Conservation (phyloP, 371 early-diverging fungal genomes). For the Umbelopsis sp. region DNA sequence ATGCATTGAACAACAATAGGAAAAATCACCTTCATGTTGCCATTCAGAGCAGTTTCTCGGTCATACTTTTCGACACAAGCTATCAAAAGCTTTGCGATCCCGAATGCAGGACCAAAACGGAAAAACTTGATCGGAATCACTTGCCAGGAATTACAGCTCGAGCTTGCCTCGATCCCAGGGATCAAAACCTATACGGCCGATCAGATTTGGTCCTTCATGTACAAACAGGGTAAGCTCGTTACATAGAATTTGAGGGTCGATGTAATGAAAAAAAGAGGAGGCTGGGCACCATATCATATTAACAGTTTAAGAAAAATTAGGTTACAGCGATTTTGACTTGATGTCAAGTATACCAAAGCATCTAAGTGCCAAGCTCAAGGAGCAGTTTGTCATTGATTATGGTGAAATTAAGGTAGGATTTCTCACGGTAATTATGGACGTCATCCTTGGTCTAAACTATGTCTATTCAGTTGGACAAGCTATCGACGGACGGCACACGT, state of each 20-base stretch:
- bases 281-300: background rate
- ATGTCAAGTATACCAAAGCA: conserved; percentile 68
- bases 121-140: conserved; percentile 57
- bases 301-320: conserved; percentile 21
- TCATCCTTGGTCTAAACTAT: no score
- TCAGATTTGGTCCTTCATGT: conserved; percentile 73
- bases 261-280: background rate
- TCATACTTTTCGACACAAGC: background rate
- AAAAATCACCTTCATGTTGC: background rate
- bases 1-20: background rate
- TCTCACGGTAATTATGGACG: no score
- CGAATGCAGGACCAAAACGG: conserved; percentile 23
- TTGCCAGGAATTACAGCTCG: conserved; percentile 39
- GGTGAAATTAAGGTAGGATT: conserved; percentile 61
- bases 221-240: conserved; percentile 50
- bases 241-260: background rate
- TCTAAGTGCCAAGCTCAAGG: conserved; percentile 52
- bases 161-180: conserved; percentile 33
- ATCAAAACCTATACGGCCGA: conserved; percentile 54
- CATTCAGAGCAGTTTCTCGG: background rate
- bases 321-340: conserved; percentile 55
- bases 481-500: conserved; percentile 62
- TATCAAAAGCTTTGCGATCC: background rate
- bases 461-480: conserved; percentile 32
- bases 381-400: conserved; percentile 58